Base-by-base conservation (phyloP, 768 basidiomycete genomes). In the Lyophyllum atratum region DNA sequence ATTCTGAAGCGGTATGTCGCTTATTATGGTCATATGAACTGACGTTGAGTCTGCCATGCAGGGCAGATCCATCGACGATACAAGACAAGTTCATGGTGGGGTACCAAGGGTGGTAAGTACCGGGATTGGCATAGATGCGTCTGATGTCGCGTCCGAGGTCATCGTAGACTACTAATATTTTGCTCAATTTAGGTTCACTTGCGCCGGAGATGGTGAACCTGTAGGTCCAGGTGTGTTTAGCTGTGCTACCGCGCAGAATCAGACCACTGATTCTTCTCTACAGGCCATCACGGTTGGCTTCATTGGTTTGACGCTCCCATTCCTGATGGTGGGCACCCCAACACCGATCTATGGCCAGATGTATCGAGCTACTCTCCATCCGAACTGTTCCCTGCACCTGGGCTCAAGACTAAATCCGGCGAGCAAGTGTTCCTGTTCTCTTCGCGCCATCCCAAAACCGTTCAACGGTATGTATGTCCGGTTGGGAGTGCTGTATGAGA, bases 51-150 rank as follows among this genome's bases (percentile, higher is more conserved):
- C 44, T 56, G 37, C 33, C 22, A 31, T 43, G n/a, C 55, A 79
- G 89, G 60, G 86, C 87, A 10, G 80, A 89, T 66, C 84, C 92
- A 24, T 80, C 80, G 5, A 91, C 90, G 10, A 91, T 94, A 46
- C 89, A 91, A 55, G 83, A 91, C 73, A 94, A 93, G 66, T 85
- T 92, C 63, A 71, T 94, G 28, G 89, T 93, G 0, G 92, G 92
- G 33, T 93, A 93, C 69, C 92, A 93, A 72, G 92, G 91, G 68
- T 93, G 92, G 92, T 90, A 52, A 55, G 83, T 62, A 29, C 42
- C 26, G 10, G 28, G 14, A 47, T 52, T 19, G n/a, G 12, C 31
- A 9, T 42, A 7, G 28, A 24, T 24, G 14, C 34, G 4, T 25
- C 33, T 15, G 44, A 25, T 39, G 12, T 29, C 11, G 43, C 28